Evolutionary conservation across 169 alveolate species (phyloP).

Genomic region (Hepatocystis sp.): DNA sequence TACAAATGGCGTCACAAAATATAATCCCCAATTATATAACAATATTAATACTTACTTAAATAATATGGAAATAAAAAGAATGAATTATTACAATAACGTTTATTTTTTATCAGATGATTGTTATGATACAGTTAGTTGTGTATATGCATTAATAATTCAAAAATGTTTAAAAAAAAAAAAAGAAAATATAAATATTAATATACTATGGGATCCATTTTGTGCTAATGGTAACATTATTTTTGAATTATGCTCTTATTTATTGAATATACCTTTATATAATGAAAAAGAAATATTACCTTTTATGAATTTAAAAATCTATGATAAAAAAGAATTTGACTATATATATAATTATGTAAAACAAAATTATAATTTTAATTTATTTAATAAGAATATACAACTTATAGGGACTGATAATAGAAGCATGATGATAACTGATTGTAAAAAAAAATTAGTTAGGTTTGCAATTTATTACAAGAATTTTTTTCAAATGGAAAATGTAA

Average conservation of each 20-base stretch:
- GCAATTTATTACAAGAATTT: slow-evolving; percentile 24
- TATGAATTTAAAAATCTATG: slow-evolving; percentile 66
- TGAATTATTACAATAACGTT: slow-evolving; percentile 41
- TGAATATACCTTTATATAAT: slow-evolving; percentile 37
- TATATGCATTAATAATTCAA: slow-evolving; percentile 27
- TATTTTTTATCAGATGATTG: slow-evolving; percentile 73
- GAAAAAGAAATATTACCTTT: slow-evolving; percentile 54
- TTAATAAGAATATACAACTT: slow-evolving; percentile 23
- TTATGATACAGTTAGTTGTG: slow-evolving; percentile 63
- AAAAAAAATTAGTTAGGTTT: slow-evolving; percentile 43
- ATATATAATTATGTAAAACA: slow-evolving; percentile 15
- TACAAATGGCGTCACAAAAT: too few relatives aligned
- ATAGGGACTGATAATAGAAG: slow-evolving; percentile 54
- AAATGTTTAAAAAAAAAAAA: slow-evolving; percentile 52
- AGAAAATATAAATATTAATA: slow-evolving; percentile 18
- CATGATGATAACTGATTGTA: slow-evolving; percentile 60
- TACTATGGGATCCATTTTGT: slow-evolving; percentile 74
- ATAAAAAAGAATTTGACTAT: slow-evolving; percentile 22
- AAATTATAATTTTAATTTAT: too few relatives aligned
- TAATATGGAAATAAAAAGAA: slow-evolving; percentile 53
- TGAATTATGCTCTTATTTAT: slow-evolving; percentile 23
- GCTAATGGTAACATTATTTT: slow-evolving; percentile 49
- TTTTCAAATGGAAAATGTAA: neutral
- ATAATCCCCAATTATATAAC: too few relatives aligned
- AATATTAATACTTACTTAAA: too few relatives aligned